Percentiles rank a stretch among this genome's conserved stretches.
Evolutionary conservation across 2,329 filamentous ascomycete species (phyloP).

Genomic region (Chaetomiaceae sp.): DNA sequence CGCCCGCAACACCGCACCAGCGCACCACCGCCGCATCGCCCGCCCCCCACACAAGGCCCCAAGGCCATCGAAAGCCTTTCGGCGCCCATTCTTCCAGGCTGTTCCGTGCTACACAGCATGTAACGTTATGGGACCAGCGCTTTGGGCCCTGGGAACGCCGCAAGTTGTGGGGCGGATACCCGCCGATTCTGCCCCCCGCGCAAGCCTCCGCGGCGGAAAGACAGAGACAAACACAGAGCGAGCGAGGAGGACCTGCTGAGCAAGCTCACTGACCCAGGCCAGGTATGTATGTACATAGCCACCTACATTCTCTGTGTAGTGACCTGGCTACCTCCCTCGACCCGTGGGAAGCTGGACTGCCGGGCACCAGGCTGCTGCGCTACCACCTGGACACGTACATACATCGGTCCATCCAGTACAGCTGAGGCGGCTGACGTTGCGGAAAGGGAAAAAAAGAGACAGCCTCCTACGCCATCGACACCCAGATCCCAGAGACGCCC

Average conservation of each 20-base stretch:
- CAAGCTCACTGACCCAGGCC: too few species aligned
- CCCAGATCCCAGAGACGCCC: neutral
- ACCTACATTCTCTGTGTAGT: too few species aligned
- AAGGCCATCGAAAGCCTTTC: too few species aligned
- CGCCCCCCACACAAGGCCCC: constrained; percentile 9
- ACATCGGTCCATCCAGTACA: neutral
- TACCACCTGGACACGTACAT: neutral
- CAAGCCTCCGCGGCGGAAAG: neutral
- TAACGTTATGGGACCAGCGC: constrained; percentile 5
- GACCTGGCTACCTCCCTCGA: neutral
- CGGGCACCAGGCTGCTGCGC: neutral
- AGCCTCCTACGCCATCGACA: constrained; percentile 17
- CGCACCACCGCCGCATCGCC: constrained; percentile 8
- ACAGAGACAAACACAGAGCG: too few species aligned
- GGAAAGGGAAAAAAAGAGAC: neutral
- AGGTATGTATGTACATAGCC: too few species aligned
- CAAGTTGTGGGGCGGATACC: constrained; percentile 1
- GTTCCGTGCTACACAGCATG: too few species aligned
- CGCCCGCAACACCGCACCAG: constrained; percentile 20
- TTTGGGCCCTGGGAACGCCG: neutral
- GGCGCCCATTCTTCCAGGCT: too few species aligned
- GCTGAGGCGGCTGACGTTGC: constrained; percentile 7
- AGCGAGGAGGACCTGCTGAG: too few species aligned
- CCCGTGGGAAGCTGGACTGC: neutral
- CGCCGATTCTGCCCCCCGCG: constrained; percentile 5